A percentile compares a stretch with the other conserved stretches of the same genome.
phyloP scores from a whole-genome alignment of 176 grass and related monocot species.

The Zoysia pacifica region DNA sequence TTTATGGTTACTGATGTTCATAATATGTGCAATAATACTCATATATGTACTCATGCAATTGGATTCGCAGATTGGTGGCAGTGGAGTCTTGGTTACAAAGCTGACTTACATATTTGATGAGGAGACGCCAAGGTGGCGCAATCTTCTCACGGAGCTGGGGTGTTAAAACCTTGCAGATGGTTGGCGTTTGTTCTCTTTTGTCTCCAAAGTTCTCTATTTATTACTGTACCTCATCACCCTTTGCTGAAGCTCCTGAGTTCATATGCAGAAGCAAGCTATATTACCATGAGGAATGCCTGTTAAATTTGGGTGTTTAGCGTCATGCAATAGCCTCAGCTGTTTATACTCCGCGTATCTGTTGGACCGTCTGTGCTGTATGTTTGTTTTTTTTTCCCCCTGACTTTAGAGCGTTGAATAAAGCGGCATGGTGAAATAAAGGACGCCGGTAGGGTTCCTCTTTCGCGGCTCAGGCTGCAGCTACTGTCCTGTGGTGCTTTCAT shows the following conservation, averaged over 20 bases:
- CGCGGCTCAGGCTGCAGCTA: no score
- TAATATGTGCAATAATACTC: neutral
- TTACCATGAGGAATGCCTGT: neutral
- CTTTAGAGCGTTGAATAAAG: neutral
- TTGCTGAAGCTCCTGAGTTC: conserved; percentile 5
- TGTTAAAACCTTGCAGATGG: conserved; percentile 38
- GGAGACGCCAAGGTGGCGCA: conserved; percentile 90
- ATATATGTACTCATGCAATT: neutral
- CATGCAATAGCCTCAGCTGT: neutral
- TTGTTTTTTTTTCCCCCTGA: neutral
- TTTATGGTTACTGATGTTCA: conserved; percentile 13
- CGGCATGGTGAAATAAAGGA: neutral
- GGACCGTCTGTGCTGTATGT: neutral
- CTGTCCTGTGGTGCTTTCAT: neutral
- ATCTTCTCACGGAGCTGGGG: conserved; percentile 74
- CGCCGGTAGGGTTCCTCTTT: neutral
- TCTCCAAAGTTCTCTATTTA: neutral
- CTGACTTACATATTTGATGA: conserved; percentile 95
- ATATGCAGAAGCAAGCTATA: conserved; percentile 27
- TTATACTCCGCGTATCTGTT: conserved; percentile 9
- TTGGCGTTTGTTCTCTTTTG: neutral
- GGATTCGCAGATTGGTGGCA: conserved; percentile 68
- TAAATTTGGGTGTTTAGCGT: neutral
- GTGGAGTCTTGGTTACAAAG: conserved; percentile 91
- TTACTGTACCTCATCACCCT: neutral